Base-by-base conservation (phyloP, 345 rosid species). In the Aethionema arabicum region DNA sequence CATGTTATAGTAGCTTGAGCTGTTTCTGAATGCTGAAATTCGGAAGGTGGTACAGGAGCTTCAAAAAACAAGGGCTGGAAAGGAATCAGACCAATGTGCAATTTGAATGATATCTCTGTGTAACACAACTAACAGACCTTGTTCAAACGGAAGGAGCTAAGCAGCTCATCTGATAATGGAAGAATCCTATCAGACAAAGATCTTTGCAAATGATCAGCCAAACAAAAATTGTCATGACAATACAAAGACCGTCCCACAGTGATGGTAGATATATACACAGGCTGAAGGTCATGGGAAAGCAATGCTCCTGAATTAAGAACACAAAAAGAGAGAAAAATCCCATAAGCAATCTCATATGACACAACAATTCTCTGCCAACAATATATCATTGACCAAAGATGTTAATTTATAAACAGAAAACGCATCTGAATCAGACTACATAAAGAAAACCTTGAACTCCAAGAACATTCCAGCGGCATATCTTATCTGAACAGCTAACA, bases 401-500 rank as follows among this genome's bases (percentile, higher is more conserved):
- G 12, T 39, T 13, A 49, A 63, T n/a, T 31, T 38, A 39, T 32
- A 8, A 5, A 47, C 56, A 27, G 14, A 46, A 14, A 60, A 42
- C 10, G 29, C 45, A 62, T 48, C 10, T 21, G 27, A 21, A 27
- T 40, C 8, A 63, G 47, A 47, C 5, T 33, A 71, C 10, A 56
- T 54, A 49, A 30, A 56, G 50, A 68, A 6, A 46, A 86, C 98
- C 98, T 90, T 92, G 97, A 75, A 87, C 81, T 72, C 99, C 99
- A 58, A 85, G 77, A 58, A 84, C 78, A 67, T 87, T 92, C 98
- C 97, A 92, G 38, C 91, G 85, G 68, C 95, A 78, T 51, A 90
- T 82, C 84, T 92, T 91, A 69, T 88, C 95, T 6, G 95, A 84
- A 77, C 98, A 91, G 83, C 90, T 82, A 63, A 87, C 96, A 11